phyloP scores from a whole-genome alignment of 1,139 yeast species.

The Saccharomyces hybrid region DNA sequence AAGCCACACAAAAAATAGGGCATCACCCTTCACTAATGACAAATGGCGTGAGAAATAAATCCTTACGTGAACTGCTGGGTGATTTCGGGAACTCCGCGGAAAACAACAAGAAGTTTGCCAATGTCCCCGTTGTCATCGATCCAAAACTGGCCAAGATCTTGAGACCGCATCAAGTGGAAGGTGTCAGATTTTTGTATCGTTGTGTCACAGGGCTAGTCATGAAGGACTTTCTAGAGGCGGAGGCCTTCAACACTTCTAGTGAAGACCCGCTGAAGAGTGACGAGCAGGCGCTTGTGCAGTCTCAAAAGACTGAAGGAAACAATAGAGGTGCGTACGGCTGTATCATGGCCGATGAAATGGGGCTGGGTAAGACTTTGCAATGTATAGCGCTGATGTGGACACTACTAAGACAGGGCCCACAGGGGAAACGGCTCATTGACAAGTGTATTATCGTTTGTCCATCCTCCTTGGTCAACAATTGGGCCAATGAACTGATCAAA shows the following conservation, averaged over 20 bases:
- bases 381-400: slow-evolving; percentile 96
- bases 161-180: slow-evolving; percentile 95
- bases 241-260: slow-evolving; percentile 11
- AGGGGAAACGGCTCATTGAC: slow-evolving; percentile 76
- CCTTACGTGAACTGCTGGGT: slow-evolving; percentile 79
- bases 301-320: slow-evolving; percentile 1
- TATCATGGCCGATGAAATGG: slow-evolving; percentile 99
- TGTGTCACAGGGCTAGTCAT: slow-evolving; percentile 80
- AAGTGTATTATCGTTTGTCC: slow-evolving; percentile 96
- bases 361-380: slow-evolving; percentile 91
- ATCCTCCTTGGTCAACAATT: slow-evolving; percentile 83
- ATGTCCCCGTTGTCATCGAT: slow-evolving; percentile 94
- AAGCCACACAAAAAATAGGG: slow-evolving; percentile 5
- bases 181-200: slow-evolving; percentile 81
- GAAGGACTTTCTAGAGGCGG: slow-evolving; percentile 31
- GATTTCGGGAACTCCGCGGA: slow-evolving; percentile 34
- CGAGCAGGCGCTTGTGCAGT: neutral
- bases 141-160: slow-evolving; percentile 77
- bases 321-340: slow-evolving; percentile 90
- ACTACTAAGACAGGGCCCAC: slow-evolving; percentile 77
- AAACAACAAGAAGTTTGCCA: slow-evolving; percentile 48
- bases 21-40: slow-evolving; percentile 23
- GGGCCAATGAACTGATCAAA: slow-evolving; percentile 95
- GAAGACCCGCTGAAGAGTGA: slow-evolving; percentile 2
- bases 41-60: slow-evolving; percentile 43